phyloP scores from a whole-genome alignment of 2,329 filamentous ascomycete species.

The Colletotrichum kahawae region DNA sequence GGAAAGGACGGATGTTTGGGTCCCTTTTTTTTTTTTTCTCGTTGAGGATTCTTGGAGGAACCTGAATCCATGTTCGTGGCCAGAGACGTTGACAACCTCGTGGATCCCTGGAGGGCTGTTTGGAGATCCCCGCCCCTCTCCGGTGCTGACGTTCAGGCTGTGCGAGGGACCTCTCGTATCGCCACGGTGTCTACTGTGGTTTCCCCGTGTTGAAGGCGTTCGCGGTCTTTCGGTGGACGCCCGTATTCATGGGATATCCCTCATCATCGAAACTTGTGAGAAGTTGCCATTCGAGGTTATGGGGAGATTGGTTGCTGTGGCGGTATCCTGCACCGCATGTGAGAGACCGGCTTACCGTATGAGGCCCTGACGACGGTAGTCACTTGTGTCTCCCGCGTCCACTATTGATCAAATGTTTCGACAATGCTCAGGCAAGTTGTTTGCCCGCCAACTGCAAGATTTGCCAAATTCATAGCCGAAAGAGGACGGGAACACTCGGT shows the following conservation, averaged over 20 bases:
- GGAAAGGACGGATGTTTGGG: background rate
- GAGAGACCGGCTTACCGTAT: background rate
- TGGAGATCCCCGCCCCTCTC: background rate
- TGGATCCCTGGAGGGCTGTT: background rate
- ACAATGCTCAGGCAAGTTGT: background rate
- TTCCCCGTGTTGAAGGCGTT: background rate
- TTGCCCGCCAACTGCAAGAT: fast-evolving
- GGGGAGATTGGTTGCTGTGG: background rate
- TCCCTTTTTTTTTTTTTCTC: background rate
- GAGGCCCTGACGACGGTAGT: background rate
- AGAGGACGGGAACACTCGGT: too few relatives aligned
- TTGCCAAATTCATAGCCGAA: background rate
- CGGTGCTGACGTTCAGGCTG: background rate
- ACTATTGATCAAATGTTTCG: background rate
- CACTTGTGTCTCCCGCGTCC: background rate
- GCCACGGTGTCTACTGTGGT: background rate
- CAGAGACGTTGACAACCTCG: background rate
- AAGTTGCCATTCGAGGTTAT: background rate
- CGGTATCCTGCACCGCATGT: background rate
- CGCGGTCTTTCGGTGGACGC: background rate
- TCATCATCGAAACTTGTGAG: background rate
- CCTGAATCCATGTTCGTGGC: background rate
- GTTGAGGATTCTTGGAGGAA: background rate
- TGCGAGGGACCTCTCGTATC: background rate
- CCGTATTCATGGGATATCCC: background rate